Base-by-base conservation (phyloP, 768 basidiomycete species). In the Glaciozyma antarctica region DNA sequence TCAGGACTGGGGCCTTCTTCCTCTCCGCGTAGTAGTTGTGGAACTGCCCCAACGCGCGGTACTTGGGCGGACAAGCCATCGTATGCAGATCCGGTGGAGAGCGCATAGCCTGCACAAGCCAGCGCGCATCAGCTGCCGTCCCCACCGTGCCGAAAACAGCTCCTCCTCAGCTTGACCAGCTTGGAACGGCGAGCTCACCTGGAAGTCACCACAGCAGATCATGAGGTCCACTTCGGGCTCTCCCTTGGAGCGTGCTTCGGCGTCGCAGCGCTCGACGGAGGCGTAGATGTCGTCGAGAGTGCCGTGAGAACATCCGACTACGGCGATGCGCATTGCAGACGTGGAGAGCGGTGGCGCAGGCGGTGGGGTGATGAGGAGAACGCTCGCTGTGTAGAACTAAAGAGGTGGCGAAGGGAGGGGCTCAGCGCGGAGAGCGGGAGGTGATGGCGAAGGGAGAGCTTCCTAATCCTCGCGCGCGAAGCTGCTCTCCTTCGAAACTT, bases 271-370 rank as follows among this genome's bases (percentile, higher is more conserved):
- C 5, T 76, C 77, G 61, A 97, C 83, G 43, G 86, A 82, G 15
- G 77, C 75, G 78, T 98, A 98, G 60, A 94, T 94, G 32, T 71
- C 70, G 76, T 90, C 87, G n/a, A 95, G 83, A 67, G 86, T 83
- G 43, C 95, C 95, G 75, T 99, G 95, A 71, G 89, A 92, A 79
- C 95, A 98, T 4, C 93, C 93, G 79, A 95, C 85, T 32, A 97
- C 81, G 10, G 92, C 93, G 69, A 97, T 81, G 86, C 91, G 57
- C 45, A 72, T 68, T 41, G 38, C 8, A 41, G 38, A 41, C 2
- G 38, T 15, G 38, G 38, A 15, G 10, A 12, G n/a, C n/a, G 8
- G 38, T 10, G 38, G 38, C 38, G 38, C 38, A 13, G 38, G 12
- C 38, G 38, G 38, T 41, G 38, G 38, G 38, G 12, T 6, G 38